Conservation (phyloP, 768 basidiomycete species). For the Lyophyllum atratum region DNA sequence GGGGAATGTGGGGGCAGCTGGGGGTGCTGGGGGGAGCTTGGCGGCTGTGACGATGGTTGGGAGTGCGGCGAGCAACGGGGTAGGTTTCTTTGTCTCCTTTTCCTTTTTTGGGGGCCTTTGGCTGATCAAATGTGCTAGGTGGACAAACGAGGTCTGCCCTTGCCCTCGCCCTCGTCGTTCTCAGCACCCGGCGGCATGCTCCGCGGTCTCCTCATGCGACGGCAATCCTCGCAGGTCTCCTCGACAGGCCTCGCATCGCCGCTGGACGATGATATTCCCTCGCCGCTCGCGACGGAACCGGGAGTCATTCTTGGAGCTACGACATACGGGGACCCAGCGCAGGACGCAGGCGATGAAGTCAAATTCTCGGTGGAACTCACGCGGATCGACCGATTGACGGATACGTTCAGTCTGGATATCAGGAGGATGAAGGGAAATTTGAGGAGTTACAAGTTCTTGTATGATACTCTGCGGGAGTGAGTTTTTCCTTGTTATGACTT, state of each 20-base stretch:
- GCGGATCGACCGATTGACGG: slow-evolving; percentile 83
- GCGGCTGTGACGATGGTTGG: slow-evolving; percentile 80
- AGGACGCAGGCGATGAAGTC: slow-evolving; percentile 94
- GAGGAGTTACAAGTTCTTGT: slow-evolving; percentile 90
- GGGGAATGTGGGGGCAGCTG: slow-evolving; percentile 34
- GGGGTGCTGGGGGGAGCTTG: slow-evolving; percentile 35
- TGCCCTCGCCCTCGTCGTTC: slow-evolving; percentile 77
- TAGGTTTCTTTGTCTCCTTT: slow-evolving; percentile 43
- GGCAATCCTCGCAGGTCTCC: slow-evolving; percentile 86
- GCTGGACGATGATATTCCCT: slow-evolving; percentile 48
- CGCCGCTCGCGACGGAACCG: slow-evolving; percentile 42
- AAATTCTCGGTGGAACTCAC: slow-evolving; percentile 96
- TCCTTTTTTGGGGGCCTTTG: not conserved
- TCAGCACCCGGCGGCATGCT: slow-evolving; percentile 77
- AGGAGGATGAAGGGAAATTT: slow-evolving; percentile 90
- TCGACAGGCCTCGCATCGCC: slow-evolving; percentile 26
- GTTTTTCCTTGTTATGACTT: slow-evolving; percentile 30
- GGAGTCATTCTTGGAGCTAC: slow-evolving; percentile 44
- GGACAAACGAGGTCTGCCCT: slow-evolving; percentile 85
- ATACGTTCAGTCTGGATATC: slow-evolving; percentile 91
- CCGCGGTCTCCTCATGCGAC: slow-evolving; percentile 84
- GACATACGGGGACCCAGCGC: slow-evolving; percentile 75
- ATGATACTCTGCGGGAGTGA: slow-evolving; percentile 85
- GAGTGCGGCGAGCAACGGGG: slow-evolving; percentile 84
- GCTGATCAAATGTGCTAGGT: slow-evolving; percentile 49